A percentile compares a stretch with the other conserved stretches of the same genome.
Evolutionary conservation across 306 rosid species (phyloP).

Genomic region (Myrica gale): DNA sequence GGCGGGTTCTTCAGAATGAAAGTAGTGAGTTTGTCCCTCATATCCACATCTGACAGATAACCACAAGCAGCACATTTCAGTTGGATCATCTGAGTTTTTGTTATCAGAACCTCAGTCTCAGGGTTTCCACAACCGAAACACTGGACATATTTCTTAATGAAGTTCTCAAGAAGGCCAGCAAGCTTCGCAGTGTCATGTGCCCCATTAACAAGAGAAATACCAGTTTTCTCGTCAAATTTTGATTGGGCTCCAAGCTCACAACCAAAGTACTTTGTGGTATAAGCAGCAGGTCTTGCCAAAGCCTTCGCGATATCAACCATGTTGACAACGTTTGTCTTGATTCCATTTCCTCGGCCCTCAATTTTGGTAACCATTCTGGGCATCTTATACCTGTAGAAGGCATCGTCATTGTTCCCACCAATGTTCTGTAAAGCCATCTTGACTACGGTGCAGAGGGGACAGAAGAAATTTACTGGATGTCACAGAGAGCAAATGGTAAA

Average conservation of each 20-base stretch:
- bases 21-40: constrained; percentile 70
- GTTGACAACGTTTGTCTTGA: constrained; percentile 64
- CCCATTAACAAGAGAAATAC: constrained; percentile 64
- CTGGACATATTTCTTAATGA: constrained; percentile 64
- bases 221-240: constrained; percentile 65
- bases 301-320: constrained; percentile 74
- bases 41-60: constrained; percentile 62
- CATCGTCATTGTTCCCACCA: constrained; percentile 66
- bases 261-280: constrained; percentile 67
- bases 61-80: constrained; percentile 74
- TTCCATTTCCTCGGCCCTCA: constrained; percentile 76
- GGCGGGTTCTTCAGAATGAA: constrained; percentile 71
- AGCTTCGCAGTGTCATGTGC: constrained; percentile 69
- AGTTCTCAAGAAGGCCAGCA: constrained; percentile 68
- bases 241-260: constrained; percentile 71
- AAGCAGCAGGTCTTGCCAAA: constrained; percentile 63
- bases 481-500: constrained; percentile 22
- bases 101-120: constrained; percentile 60
- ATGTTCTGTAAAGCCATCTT: constrained; percentile 67
- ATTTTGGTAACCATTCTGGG: constrained; percentile 68
- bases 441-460: constrained; percentile 23
- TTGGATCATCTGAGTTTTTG: constrained; percentile 62
- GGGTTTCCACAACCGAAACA: constrained; percentile 72
- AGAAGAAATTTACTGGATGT: constrained; percentile 13
- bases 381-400: constrained; percentile 75